phyloP scores from a whole-genome alignment of 1,284 basidiomycete genomes.

The Naganishia cerealis region DNA sequence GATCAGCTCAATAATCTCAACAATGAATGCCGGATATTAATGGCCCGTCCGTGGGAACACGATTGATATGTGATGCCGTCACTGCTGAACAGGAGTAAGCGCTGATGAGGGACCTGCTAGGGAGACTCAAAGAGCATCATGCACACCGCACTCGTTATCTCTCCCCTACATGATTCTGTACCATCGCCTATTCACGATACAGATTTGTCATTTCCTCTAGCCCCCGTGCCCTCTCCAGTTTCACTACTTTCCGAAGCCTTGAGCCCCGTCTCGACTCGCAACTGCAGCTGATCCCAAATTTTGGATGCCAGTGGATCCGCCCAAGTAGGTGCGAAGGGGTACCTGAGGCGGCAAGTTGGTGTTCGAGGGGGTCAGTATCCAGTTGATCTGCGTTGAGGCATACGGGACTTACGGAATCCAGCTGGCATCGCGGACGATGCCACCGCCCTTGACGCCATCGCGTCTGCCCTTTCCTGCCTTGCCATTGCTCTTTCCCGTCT shows the following conservation, averaged over 20 bases:
- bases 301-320: slow-evolving; percentile 19
- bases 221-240: not conserved
- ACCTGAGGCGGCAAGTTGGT: not conserved
- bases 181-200: not conserved
- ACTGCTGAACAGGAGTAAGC: no score
- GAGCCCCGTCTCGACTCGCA: slow-evolving; percentile 45
- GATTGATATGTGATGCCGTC: no score
- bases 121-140: no score
- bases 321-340: slow-evolving; percentile 7
- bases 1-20: no score
- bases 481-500: slow-evolving; percentile 28
- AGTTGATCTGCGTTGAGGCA: no score
- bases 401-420: slow-evolving; percentile 47
- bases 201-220: not conserved
- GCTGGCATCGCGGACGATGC: slow-evolving; percentile 48
- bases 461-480: slow-evolving; percentile 36
- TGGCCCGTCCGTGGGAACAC: no score
- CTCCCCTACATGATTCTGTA: not conserved
- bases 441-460: slow-evolving; percentile 45
- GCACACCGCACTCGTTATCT: no score
- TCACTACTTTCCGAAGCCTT: slow-evolving; percentile 30
- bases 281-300: slow-evolving; percentile 43
- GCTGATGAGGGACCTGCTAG: no score
- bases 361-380: no score
- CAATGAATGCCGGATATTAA: no score